Base-by-base conservation (phyloP, 345 rosid species). In the Mallotus nudiflorus region DNA sequence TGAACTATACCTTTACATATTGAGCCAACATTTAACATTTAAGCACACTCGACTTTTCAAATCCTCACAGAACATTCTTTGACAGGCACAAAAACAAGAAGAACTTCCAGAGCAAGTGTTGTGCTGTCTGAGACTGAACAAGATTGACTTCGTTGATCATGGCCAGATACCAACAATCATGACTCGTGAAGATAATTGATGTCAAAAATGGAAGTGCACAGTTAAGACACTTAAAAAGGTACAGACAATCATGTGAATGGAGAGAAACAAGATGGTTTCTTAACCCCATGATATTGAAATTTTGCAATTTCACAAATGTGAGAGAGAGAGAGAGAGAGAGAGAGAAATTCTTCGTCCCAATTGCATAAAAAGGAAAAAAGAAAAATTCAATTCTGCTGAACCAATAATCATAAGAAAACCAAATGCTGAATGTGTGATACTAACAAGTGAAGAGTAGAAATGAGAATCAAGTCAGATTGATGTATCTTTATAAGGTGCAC, bases 31-130 rank as follows among this genome's bases (percentile, higher is more conserved):
- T 39, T 39, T 39, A 4, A 4, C 42, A 39, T 52, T 19, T 4
- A 50, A 50, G 53, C 52, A 14, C 39, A 27, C 51, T 22, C 64
- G 31, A 25, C 15, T 0, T 54, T 58, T 57, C 54, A 27, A 27
- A 24, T 27, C 40, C 50, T 42, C 27, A 56, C 45, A 27, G 33
- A 46, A 16, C 9, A 20, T 66, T 57, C 4, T n/a, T 9, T 4
- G 46, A 83, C 85, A 93, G 98, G 97, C 98, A 25, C 98, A 93
- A 46, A 93, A 85, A 73, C 92, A 85, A n/a, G 98, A 91, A 58
- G 98, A 93, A 76, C 74, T 93, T 56, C 98, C 98, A 0, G 98
- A 93, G 79, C 85, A 85, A 74, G 83, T 87, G 37, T 48, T 93
- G 19, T 93, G 98, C 70, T 91, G 98, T 73, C 66, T 93, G 72